Base-by-base conservation (phyloP, 495 filamentous ascomycete genomes). In the Tirmania nivea region DNA sequence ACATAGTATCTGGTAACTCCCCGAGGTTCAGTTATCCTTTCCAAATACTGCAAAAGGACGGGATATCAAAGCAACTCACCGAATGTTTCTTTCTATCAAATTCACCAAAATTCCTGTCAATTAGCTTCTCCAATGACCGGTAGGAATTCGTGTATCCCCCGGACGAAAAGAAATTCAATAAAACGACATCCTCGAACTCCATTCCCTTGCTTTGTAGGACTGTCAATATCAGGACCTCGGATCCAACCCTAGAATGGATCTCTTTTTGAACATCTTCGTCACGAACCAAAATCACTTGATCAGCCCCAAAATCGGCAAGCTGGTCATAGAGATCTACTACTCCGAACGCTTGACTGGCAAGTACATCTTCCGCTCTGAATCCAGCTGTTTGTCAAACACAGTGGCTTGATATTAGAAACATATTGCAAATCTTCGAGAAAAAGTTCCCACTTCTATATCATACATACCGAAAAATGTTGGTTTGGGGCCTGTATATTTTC, bases 191-290 rank as follows among this genome's bases (percentile, higher is more conserved):
- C 5, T 72, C 68, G 51, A 72, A 72, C 50, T 72, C 70, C 70
- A 72, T 72, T 8, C 70, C 70, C 45, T 72, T 72, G 35, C 66
- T 68, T 53, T 72, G 58, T 1, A 69, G 57, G 39, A 72, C 66
- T 7, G 70, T 72, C 0, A 70, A 57, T 19, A 71, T 60, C 8
- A 72, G 51, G 0, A 67, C 63, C n/a, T 60, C 55, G 14, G 63
- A 55, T 8, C 61, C 62, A n/a, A 72, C 57, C 20, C 63, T 17
- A 1, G 35, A 45, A 25, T 67, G 61, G 3, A 72, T 36, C 3
- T 48, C 62, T 45, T 52, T 50, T 39, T 70, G 70, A 1, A 58
- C 48, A 11, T 49, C 37, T 16, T 64, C 56, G 19, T 72, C 70
- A 1, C 69, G 63, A 3, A 70, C 68, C 20, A 72, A 59, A 37